These are phyloP conservation scores for Verbena officinalis DNA, from an alignment of 257 asterid genomes.

Conservation along the genomic window DNA sequence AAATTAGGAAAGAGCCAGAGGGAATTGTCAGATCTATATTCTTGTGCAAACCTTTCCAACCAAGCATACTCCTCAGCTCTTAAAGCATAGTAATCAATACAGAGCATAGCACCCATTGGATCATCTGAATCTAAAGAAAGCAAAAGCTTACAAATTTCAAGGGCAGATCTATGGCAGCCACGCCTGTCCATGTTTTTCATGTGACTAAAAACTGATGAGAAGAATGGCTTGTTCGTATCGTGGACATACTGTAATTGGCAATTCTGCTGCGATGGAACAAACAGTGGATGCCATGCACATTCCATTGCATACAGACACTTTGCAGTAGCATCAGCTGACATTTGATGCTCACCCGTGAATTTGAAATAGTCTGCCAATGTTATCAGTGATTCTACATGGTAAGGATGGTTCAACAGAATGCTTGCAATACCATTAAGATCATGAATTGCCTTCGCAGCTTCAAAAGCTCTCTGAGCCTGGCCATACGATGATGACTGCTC, in stretches of 20 bases:
- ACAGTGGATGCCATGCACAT: slow-evolving; percentile 93
- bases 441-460: slow-evolving; percentile 83
- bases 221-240: slow-evolving; percentile 80
- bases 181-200: slow-evolving; percentile 96
- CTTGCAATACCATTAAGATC: slow-evolving; percentile 87
- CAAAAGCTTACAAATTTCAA: slow-evolving; percentile 86
- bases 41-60: slow-evolving; percentile 81
- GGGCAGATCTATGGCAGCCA: slow-evolving; percentile 94
- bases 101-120: slow-evolving; percentile 81
- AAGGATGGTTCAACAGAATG: slow-evolving; percentile 77
- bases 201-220: slow-evolving; percentile 74
- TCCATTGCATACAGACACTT: slow-evolving; percentile 87
- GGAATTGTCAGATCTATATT: slow-evolving; percentile 71
- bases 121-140: slow-evolving; percentile 87
- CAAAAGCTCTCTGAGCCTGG: slow-evolving; percentile 87
- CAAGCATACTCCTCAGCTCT: slow-evolving; percentile 85
- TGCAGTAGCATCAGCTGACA: slow-evolving; percentile 81
- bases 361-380: slow-evolving; percentile 85
- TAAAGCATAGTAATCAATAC: slow-evolving; percentile 83
- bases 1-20: slow-evolving; percentile 91
- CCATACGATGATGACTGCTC: slow-evolving; percentile 69
- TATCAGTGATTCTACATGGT: slow-evolving; percentile 85
- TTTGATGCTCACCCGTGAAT: slow-evolving; percentile 92
- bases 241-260: slow-evolving; percentile 70
- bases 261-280: slow-evolving; percentile 62